These are phyloP conservation scores for Iris macrosiphon DNA, from an alignment of 106 monocot genomes.

Conservation along the genomic window DNA sequence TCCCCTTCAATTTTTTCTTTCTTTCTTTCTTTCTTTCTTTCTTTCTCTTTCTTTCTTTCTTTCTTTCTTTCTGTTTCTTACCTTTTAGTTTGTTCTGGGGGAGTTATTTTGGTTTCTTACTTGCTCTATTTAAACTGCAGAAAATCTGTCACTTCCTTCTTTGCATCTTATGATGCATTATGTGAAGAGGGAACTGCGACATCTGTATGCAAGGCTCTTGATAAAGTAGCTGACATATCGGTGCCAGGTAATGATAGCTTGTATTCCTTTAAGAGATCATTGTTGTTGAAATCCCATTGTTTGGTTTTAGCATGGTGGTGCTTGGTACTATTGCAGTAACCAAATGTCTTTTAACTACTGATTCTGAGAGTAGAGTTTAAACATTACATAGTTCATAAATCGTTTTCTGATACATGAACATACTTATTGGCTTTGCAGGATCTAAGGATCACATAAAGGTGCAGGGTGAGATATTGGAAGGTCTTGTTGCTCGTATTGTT, in stretches of 20 bases:
- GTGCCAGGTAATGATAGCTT: slow-evolving; percentile 47
- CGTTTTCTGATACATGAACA: neutral
- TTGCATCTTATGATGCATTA: slow-evolving; percentile 93
- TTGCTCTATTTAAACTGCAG: slow-evolving; percentile 26
- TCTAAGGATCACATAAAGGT: slow-evolving; percentile 86
- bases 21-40: too few relatives aligned
- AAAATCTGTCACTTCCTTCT: slow-evolving; percentile 92
- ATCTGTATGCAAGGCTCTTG: slow-evolving; percentile 80
- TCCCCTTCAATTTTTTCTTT: too few relatives aligned
- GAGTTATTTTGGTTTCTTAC: neutral
- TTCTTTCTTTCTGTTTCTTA: too few relatives aligned
- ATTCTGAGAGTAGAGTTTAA: neutral
- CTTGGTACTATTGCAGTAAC: neutral
- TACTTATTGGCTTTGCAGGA: slow-evolving; percentile 35
- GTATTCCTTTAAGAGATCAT: neutral
- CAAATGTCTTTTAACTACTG: neutral
- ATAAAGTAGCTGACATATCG: slow-evolving; percentile 95
- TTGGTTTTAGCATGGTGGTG: neutral
- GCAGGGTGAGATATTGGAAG: slow-evolving; percentile 97
- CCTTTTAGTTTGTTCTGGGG: neutral
- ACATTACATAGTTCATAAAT: neutral
- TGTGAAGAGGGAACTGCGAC: slow-evolving; percentile 99
- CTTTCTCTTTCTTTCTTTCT: too few relatives aligned
- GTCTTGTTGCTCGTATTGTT: slow-evolving; percentile 92
- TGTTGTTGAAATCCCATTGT: neutral